Conservation (phyloP, 371 early-diverging fungal species). For the Mortierella sp. region DNA sequence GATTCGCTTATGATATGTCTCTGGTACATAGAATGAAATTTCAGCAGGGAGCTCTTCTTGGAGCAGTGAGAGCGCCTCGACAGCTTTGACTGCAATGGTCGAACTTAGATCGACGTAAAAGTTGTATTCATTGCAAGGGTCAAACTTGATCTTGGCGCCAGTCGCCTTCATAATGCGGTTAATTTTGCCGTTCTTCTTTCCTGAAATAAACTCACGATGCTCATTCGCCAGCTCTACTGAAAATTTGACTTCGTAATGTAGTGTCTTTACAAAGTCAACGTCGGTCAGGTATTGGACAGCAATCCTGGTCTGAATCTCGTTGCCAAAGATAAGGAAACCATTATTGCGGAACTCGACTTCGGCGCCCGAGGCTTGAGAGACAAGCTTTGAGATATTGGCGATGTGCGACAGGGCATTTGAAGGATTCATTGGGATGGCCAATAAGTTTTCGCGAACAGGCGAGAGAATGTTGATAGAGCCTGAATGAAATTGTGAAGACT, state of each 20-base stretch:
- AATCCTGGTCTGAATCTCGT: constrained; percentile 36
- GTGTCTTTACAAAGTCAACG: constrained; percentile 36
- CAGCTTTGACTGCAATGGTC: constrained; percentile 63
- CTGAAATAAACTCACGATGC: constrained; percentile 91
- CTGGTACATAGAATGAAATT: constrained; percentile 89
- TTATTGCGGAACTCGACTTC: constrained; percentile 64
- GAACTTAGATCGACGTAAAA: constrained; percentile 81
- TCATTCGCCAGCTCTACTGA: constrained; percentile 81
- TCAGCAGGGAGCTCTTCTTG: constrained; percentile 91
- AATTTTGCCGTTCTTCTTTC: constrained; percentile 96
- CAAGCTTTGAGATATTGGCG: constrained; percentile 60
- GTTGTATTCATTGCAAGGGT: constrained; percentile 78
- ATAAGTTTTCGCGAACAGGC: constrained; percentile 36
- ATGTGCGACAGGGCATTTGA: constrained; percentile 49
- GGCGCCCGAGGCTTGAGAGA: constrained; percentile 69
- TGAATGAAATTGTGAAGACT: constrained; percentile 55
- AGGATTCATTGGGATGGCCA: constrained; percentile 17
- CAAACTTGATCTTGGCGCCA: constrained; percentile 72
- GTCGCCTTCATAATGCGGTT: constrained; percentile 90
- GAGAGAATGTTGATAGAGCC: constrained; percentile 47
- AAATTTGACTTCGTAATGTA: constrained; percentile 54
- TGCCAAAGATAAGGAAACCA: constrained; percentile 51
- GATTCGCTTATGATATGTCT: constrained; percentile 92
- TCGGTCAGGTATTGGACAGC: constrained; percentile 45
- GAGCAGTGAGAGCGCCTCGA: constrained; percentile 78